Evolutionary conservation across 805 yeast species (phyloP).

Genomic region (Metschnikowia cubensis): DNA sequence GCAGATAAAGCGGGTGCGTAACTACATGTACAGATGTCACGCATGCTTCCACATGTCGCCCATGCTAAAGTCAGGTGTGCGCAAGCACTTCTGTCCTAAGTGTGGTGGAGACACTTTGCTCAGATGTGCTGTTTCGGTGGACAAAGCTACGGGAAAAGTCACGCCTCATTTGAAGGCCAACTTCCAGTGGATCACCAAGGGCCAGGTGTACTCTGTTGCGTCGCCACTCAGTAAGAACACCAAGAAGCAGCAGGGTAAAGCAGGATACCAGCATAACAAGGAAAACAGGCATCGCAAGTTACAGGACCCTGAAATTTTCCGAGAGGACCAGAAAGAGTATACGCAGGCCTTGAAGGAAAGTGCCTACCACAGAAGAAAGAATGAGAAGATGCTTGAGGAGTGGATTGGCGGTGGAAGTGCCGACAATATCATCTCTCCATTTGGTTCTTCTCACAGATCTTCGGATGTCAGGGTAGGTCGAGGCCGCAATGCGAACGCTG

Average conservation of each 20-base stretch:
- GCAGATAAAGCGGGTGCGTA: slow-evolving; percentile 79
- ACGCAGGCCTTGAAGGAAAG: slow-evolving; percentile 82
- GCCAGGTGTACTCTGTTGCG: slow-evolving; percentile 75
- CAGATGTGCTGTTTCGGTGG: slow-evolving; percentile 86
- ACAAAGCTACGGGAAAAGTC: slow-evolving; percentile 71
- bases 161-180: slow-evolving; percentile 86
- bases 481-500: slow-evolving; percentile 75
- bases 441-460: slow-evolving; percentile 40
- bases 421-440: slow-evolving; percentile 85
- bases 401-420: slow-evolving; percentile 97
- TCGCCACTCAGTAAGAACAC: slow-evolving; percentile 82
- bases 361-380: slow-evolving; percentile 79
- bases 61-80: slow-evolving; percentile 67
- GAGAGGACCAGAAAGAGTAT: slow-evolving; percentile 95
- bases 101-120: slow-evolving; percentile 93
- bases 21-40: slow-evolving; percentile 94
- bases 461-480: slow-evolving; percentile 78
- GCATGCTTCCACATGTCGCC: slow-evolving; percentile 89
- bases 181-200: slow-evolving; percentile 91
- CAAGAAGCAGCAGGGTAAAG: slow-evolving; percentile 69
- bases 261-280: slow-evolving; percentile 72
- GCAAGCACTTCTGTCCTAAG: slow-evolving; percentile 86
- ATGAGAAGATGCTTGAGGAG: slow-evolving; percentile 78
- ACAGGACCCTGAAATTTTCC: slow-evolving; percentile 53
- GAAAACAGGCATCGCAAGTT: slow-evolving; percentile 49